Conservation (phyloP, 1,284 basidiomycete species). For the Ustilago nuda region DNA sequence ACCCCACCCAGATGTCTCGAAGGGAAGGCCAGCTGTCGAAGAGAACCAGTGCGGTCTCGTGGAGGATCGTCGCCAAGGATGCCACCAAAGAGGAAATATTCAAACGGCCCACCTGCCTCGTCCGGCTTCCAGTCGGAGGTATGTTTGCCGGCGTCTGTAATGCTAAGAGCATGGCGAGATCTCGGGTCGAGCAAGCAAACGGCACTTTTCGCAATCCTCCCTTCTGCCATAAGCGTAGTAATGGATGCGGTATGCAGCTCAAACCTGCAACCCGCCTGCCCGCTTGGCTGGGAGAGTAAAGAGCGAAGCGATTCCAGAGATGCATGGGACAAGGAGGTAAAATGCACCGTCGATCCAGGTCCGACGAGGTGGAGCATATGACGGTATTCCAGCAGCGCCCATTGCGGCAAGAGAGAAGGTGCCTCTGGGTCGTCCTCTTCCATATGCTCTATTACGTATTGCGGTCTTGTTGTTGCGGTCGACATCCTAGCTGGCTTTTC, state of each 20-base stretch:
- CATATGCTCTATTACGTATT: conserved; percentile 69
- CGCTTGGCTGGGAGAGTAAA: conserved; percentile 28
- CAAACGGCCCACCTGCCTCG: conserved; percentile 55
- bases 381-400: conserved; percentile 71
- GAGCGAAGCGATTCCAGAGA: conserved; percentile 76
- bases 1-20: conserved; percentile 71
- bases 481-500: conserved; percentile 1
- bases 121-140: conserved; percentile 33
- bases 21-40: conserved; percentile 87
- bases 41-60: conserved; percentile 82
- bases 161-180: conserved; percentile 51
- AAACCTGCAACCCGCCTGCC: conserved; percentile 66
- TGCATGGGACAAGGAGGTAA: conserved; percentile 82
- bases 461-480: conserved; percentile 35
- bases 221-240: conserved; percentile 75
- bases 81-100: conserved; percentile 66
- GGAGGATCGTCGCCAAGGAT: conserved; percentile 87
- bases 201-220: conserved; percentile 72
- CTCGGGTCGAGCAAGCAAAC: conserved; percentile 65
- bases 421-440: conserved; percentile 66
- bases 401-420: conserved; percentile 60
- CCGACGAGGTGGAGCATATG: conserved; percentile 87
- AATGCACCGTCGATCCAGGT: conserved; percentile 77
- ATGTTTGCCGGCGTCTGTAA: conserved; percentile 49
- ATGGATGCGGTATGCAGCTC: conserved; percentile 77